Conservation (phyloP, 116 monocot species). For the Cymodocea nodosa region DNA sequence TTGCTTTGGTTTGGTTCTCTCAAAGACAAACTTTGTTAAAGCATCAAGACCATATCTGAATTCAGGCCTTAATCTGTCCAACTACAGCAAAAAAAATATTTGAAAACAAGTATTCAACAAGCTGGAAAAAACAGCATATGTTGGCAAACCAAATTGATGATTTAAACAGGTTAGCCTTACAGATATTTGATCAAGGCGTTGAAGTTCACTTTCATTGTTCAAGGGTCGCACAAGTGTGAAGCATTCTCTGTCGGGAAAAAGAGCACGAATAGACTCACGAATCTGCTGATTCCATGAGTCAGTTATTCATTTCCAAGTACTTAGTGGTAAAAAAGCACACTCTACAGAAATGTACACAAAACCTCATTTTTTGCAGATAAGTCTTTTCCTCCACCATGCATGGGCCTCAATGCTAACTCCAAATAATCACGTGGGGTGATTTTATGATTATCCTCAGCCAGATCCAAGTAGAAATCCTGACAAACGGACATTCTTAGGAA, state of each 20-base stretch:
- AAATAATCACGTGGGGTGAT: slow-evolving; percentile 94
- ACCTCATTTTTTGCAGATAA: slow-evolving; percentile 85
- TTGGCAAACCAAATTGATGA: not conserved
- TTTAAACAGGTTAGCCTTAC: slow-evolving; percentile 19
- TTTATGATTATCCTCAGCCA: slow-evolving; percentile 62
- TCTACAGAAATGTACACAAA: not conserved
- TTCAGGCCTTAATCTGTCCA: slow-evolving; percentile 67
- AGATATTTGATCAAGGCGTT: slow-evolving; percentile 83
- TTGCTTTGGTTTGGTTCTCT: slow-evolving; percentile 86
- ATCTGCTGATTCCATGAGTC: slow-evolving; percentile 35
- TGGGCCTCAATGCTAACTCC: slow-evolving; percentile 83
- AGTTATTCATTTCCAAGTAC: too few relatives aligned
- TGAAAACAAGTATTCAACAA: not conserved
- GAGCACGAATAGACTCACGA: slow-evolving; percentile 85
- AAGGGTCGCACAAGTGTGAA: slow-evolving; percentile 88
- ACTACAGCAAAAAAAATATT: slow-evolving; percentile 25
- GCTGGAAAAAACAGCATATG: not conserved
- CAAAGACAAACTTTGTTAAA: slow-evolving; percentile 74
- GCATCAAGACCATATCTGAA: slow-evolving; percentile 82
- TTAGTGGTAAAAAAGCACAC: not conserved
- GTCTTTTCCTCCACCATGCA: slow-evolving; percentile 62
- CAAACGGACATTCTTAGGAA: not conserved
- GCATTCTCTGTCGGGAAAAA: slow-evolving; percentile 97
- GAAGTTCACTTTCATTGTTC: slow-evolving; percentile 84
- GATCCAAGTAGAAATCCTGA: slow-evolving; percentile 93